Percentiles rank a stretch among this genome's conserved stretches.
Evolutionary conservation across 345 rosid species (phyloP).

Genomic region (Arabidopsis arenosa): DNA sequence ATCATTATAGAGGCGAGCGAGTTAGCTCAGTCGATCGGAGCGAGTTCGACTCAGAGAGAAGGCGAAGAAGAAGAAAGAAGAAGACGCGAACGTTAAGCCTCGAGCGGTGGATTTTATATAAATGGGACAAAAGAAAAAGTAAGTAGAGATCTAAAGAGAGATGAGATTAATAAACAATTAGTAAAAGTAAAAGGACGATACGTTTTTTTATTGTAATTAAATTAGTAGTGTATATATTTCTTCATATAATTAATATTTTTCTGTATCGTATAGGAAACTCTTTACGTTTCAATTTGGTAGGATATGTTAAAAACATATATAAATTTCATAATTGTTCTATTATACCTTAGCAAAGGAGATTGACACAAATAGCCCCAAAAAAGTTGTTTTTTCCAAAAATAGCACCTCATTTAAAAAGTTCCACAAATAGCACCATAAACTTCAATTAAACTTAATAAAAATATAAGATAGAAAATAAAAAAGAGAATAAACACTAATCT

Average conservation of each 20-base stretch:
- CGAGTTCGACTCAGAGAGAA: slow-evolving; percentile 40
- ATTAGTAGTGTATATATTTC: slow-evolving; percentile 1
- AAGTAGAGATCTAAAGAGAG: slow-evolving; percentile 63
- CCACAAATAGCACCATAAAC: no score
- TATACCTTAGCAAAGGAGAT: no score
- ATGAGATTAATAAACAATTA: slow-evolving; percentile 18
- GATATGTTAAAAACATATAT: no score
- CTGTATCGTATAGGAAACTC: background rate
- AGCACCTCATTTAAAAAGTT: no score
- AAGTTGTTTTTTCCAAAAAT: no score
- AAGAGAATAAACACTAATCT: no score
- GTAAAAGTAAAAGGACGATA: slow-evolving; percentile 19
- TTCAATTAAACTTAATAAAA: no score
- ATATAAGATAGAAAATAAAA: no score
- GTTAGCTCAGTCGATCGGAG: slow-evolving; percentile 34
- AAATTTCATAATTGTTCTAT: no score
- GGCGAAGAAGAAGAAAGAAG: slow-evolving; percentile 30
- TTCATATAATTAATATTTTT: background rate
- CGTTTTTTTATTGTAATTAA: slow-evolving; percentile 6
- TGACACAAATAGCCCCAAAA: no score
- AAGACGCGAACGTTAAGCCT: slow-evolving; percentile 37
- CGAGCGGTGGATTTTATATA: slow-evolving; percentile 45
- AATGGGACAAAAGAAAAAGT: slow-evolving; percentile 38
- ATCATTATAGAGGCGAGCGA: slow-evolving; percentile 17
- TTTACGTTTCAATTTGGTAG: background rate